A percentile compares a stretch with the other conserved stretches of the same genome.
These are phyloP conservation scores for Herpotrichia juniperi DNA, from an alignment of 2,329 filamentous ascomycete genomes.

Conservation along the genomic window DNA sequence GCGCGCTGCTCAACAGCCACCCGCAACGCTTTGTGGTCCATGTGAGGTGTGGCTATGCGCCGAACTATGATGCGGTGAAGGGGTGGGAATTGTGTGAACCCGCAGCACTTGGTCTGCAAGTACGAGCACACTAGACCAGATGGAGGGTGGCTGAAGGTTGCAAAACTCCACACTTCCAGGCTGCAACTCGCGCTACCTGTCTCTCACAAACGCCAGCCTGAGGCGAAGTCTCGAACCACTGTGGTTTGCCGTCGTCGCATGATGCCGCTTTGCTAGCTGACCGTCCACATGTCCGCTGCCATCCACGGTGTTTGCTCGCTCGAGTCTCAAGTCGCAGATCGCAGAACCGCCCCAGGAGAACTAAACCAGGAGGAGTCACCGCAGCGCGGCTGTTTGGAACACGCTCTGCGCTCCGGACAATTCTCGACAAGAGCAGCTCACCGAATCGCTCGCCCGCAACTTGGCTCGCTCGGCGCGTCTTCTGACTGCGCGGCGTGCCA, in stretches of 20 bases:
- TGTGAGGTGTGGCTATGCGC: conserved; percentile 30
- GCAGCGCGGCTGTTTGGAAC: conserved; percentile 36
- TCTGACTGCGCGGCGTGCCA: conserved; percentile 29
- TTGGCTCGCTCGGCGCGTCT: conserved; percentile 21
- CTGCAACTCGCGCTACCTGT: no score
- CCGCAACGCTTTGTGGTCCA: neutral
- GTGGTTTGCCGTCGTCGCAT: neutral
- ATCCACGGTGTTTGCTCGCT: neutral
- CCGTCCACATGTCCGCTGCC: neutral
- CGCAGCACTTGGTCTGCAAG: conserved; percentile 6
- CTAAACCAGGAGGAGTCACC: neutral
- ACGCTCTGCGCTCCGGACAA: conserved; percentile 6
- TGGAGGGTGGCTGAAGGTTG: conserved; percentile 22
- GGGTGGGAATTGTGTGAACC: neutral
- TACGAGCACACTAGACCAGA: conserved; percentile 10
- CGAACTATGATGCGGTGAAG: conserved; percentile 27
- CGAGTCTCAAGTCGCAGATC: conserved; percentile 1
- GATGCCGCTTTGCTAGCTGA: neutral
- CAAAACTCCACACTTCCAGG: conserved; percentile 14
- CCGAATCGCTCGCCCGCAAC: conserved; percentile 2
- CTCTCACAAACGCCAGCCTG: conserved; percentile 22
- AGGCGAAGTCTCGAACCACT: conserved; percentile 19
- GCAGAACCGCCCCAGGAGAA: neutral
- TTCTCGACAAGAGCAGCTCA: neutral
- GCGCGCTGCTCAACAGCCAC: conserved; percentile 21